phyloP scores from a whole-genome alignment of 768 basidiomycete genomes.

The Phanerochaete sordida region DNA sequence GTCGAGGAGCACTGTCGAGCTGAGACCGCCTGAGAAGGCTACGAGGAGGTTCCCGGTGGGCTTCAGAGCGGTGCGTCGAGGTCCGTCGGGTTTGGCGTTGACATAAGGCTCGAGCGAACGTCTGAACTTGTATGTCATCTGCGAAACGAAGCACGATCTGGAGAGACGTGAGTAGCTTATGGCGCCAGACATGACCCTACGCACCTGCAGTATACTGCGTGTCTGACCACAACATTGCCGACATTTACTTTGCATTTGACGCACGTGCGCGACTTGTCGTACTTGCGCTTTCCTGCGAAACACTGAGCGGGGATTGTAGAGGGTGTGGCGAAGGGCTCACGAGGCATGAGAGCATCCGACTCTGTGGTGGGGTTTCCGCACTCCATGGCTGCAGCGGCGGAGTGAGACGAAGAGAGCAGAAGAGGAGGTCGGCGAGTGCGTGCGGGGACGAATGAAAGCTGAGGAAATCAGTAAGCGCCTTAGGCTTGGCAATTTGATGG shows the following conservation, averaged over 20 bases:
- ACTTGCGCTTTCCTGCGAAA: constrained; percentile 55
- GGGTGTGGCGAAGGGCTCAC: constrained; percentile 37
- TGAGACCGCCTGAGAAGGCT: constrained; percentile 76
- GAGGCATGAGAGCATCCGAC: constrained; percentile 61
- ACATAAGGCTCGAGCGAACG: constrained; percentile 61
- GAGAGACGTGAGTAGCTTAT: not conserved
- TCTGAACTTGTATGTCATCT: constrained; percentile 61
- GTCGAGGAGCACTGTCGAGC: constrained; percentile 71
- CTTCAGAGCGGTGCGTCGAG: constrained; percentile 56
- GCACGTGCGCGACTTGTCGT: constrained; percentile 63
- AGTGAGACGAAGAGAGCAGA: not conserved
- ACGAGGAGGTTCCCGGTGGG: constrained; percentile 67
- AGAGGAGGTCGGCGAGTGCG: too few species aligned
- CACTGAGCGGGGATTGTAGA: not conserved
- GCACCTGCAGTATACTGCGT: constrained; percentile 84
- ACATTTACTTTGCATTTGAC: constrained; percentile 67
- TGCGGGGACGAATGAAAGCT: too few species aligned
- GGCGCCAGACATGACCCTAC: constrained; percentile 16
- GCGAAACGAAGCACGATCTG: constrained; percentile 65
- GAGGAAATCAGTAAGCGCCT: too few species aligned
- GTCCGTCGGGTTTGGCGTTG: constrained; percentile 51
- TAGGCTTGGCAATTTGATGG: not conserved
- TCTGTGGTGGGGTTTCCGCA: constrained; percentile 66
- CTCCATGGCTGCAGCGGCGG: constrained; percentile 13
- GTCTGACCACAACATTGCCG: constrained; percentile 72